Percentiles rank a stretch among this genome's conserved stretches.
Evolutionary conservation across 306 rosid genomes (phyloP).

Genomic region (Fragaria vesca): DNA sequence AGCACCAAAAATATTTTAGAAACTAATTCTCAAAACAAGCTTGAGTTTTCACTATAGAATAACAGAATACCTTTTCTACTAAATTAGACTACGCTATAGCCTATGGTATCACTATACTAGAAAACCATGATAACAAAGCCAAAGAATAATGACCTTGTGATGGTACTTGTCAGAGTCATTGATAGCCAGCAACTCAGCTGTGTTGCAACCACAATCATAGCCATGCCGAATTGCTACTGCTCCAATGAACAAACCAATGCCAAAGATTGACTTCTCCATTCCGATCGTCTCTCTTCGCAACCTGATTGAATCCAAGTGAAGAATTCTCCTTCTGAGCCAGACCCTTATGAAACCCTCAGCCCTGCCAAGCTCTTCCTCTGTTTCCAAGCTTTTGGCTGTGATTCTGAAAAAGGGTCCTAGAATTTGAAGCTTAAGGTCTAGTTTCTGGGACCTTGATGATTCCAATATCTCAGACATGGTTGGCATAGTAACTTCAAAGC

Average conservation of each 20-base stretch:
- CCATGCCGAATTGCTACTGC: constrained; percentile 83
- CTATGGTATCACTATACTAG: not conserved
- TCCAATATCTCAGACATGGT: constrained; percentile 68
- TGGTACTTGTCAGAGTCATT: constrained; percentile 80
- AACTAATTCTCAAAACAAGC: not conserved
- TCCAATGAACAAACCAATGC: constrained; percentile 84
- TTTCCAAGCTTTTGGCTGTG: constrained; percentile 58
- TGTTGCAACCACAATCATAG: constrained; percentile 61
- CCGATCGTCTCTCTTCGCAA: constrained; percentile 64
- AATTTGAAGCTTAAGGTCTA: constrained; percentile 64
- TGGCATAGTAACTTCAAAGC: constrained; percentile 33
- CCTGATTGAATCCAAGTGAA: constrained; percentile 81
- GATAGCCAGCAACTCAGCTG: constrained; percentile 78
- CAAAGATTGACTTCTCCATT: constrained; percentile 88
- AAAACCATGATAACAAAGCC: not conserved
- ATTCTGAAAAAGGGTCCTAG: constrained; percentile 90
- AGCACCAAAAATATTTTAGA: not conserved
- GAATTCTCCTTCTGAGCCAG: constrained; percentile 63
- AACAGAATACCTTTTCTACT: not conserved
- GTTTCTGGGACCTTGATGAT: constrained; percentile 62
- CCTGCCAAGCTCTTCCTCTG: constrained; percentile 58
- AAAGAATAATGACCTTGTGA: constrained; percentile 55
- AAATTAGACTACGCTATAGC: not conserved
- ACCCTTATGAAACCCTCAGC: constrained; percentile 77
- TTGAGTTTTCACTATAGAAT: not conserved